Evolutionary conservation across 2,329 filamentous ascomycete species (phyloP).

Genomic region (Ilyonectria mors-panacis): DNA sequence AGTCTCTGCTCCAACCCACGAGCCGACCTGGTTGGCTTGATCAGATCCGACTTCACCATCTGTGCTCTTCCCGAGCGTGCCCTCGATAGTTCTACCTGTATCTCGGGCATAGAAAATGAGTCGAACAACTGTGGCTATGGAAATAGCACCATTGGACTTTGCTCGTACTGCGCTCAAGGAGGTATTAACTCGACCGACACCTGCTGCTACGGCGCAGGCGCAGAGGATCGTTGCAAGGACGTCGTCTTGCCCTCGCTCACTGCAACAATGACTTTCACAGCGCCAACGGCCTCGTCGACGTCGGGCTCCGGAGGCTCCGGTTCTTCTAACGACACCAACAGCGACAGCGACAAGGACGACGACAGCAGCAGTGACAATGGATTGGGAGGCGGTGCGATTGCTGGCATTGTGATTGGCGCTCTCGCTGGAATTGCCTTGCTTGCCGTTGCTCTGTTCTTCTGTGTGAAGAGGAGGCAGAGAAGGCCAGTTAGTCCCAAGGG

Average conservation of each 20-base stretch:
- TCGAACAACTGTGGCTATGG: constrained; percentile 88
- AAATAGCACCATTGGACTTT: constrained; percentile 80
- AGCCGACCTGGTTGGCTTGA: constrained; percentile 78
- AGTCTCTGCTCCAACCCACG: constrained; percentile 79
- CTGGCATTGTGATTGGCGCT: constrained; percentile 89
- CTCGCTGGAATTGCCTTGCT: constrained; percentile 80
- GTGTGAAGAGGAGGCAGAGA: constrained; percentile 66
- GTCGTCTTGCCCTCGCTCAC: constrained; percentile 85
- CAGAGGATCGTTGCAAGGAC: constrained; percentile 79
- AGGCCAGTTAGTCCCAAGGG: constrained; percentile 74
- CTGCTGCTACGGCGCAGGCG: constrained; percentile 88
- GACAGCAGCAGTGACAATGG: constrained; percentile 48
- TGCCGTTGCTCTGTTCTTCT: constrained; percentile 78
- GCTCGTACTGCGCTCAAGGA: constrained; percentile 86
- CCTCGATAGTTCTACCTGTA: constrained; percentile 79
- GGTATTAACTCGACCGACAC: constrained; percentile 94
- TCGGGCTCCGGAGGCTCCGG: constrained; percentile 39
- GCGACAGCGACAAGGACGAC: constrained; percentile 32
- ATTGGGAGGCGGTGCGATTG: constrained; percentile 89
- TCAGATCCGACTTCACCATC: constrained; percentile 92
- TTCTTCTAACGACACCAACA: constrained; percentile 28
- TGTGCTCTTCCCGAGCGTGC: constrained; percentile 88
- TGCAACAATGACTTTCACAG: constrained; percentile 74
- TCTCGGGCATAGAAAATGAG: constrained; percentile 85
- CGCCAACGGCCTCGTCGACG: constrained; percentile 59